Percentiles rank a stretch among this genome's conserved stretches.
phyloP scores from a whole-genome alignment of 2,329 filamentous ascomycete genomes.

The Pseudogymnoascus sp. region DNA sequence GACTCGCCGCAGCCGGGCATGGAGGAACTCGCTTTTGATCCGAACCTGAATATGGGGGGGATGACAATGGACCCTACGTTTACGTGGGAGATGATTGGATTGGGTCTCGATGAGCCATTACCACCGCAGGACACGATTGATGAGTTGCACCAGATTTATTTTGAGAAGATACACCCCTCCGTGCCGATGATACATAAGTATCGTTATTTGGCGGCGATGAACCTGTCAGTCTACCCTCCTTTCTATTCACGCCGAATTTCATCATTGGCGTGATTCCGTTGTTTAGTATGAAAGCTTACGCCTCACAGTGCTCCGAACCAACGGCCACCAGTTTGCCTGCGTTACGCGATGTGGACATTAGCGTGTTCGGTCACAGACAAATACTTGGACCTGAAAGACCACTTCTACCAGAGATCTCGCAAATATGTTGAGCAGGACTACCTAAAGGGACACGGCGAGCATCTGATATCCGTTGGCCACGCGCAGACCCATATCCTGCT shows the following conservation, averaged over 20 bases:
- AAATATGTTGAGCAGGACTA: conserved; percentile 89
- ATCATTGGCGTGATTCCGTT: not conserved
- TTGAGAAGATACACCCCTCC: conserved; percentile 81
- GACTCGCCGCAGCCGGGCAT: conserved; percentile 45
- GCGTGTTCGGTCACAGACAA: conserved; percentile 82
- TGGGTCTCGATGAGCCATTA: conserved; percentile 62
- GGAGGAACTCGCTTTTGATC: conserved; percentile 51
- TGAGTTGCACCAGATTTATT: conserved; percentile 69
- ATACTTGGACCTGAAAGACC: conserved; percentile 67
- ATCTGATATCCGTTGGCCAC: conserved; percentile 76
- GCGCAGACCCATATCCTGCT: conserved; percentile 78
- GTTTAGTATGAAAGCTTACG: not conserved
- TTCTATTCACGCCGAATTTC: not conserved
- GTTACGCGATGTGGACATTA: conserved; percentile 94
- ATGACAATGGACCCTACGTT: conserved; percentile 48
- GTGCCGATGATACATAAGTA: conserved; percentile 83
- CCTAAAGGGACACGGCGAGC: conserved; percentile 85
- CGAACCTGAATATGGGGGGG: conserved; percentile 38
- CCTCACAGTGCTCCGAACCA: conserved; percentile 59
- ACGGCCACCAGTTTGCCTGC: conserved; percentile 76
- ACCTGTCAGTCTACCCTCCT: conserved; percentile 45
- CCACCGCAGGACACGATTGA: conserved; percentile 64
- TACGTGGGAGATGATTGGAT: conserved; percentile 73
- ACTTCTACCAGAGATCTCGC: conserved; percentile 82
- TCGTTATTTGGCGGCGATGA: conserved; percentile 81